A percentile compares a stretch with the other conserved stretches of the same genome.
Evolutionary conservation across 148 eudicot species (phyloP).

Genomic region (Silene uniflora): DNA sequence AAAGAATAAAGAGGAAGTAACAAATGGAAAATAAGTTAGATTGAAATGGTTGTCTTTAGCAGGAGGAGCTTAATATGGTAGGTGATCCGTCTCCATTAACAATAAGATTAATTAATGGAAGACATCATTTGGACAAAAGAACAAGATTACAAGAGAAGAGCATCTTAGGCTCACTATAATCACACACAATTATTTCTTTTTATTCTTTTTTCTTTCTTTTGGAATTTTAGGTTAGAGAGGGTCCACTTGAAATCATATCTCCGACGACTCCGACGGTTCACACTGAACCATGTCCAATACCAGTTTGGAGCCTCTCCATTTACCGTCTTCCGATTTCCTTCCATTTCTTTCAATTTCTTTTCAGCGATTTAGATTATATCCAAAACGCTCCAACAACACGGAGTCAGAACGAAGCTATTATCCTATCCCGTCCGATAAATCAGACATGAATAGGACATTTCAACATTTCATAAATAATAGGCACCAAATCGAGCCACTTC

Average conservation of each 20-base stretch:
- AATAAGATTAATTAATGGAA: constrained; percentile 16
- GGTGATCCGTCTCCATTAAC: constrained; percentile 18
- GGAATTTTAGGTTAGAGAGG: constrained; percentile 20
- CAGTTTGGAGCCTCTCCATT: no score
- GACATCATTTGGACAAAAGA: constrained; percentile 19
- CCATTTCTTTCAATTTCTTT: no score
- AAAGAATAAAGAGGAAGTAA: not conserved
- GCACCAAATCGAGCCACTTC: no score
- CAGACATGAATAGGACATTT: no score
- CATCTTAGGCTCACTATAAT: constrained; percentile 24
- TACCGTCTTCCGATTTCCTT: no score
- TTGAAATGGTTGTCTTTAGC: constrained; percentile 24
- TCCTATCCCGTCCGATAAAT: no score
- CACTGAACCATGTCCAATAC: not conserved
- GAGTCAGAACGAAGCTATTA: no score
- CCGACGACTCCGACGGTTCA: not conserved
- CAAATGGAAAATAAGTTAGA: constrained; percentile 22
- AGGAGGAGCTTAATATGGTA: constrained; percentile 24
- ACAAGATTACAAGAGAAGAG: constrained; percentile 18
- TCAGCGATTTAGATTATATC: no score
- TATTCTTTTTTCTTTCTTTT: not conserved
- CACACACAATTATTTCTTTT: constrained; percentile 21
- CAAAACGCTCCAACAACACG: no score
- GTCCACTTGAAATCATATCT: not conserved
- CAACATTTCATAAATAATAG: no score